phyloP scores from a whole-genome alignment of 2,329 filamentous ascomycete genomes.

The Aspergillus sp. region DNA sequence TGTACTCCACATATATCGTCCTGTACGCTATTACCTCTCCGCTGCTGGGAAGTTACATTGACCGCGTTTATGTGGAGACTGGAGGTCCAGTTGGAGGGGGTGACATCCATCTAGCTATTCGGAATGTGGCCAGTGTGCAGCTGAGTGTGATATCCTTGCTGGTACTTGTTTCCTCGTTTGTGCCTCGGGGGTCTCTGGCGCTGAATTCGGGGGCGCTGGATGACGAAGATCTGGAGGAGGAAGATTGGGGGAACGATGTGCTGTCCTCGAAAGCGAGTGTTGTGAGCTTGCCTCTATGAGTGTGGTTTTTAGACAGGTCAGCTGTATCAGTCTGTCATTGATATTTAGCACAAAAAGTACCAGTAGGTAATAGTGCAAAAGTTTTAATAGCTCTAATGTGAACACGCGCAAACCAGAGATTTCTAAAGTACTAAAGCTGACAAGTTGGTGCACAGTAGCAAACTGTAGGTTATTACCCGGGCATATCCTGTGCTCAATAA shows the following conservation, averaged over 20 bases:
- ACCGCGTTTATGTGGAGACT: slow-evolving; percentile 16
- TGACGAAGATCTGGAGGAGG: slow-evolving; percentile 13
- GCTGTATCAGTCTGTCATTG: neutral
- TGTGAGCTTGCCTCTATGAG: neutral
- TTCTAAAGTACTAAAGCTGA: no score
- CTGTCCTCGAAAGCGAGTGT: neutral
- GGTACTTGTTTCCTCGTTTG: slow-evolving; percentile 17
- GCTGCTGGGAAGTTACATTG: slow-evolving; percentile 21
- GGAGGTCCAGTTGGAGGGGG: slow-evolving; percentile 16
- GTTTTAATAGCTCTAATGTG: no score
- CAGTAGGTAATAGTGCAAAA: neutral
- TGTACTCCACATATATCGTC: slow-evolving; percentile 20
- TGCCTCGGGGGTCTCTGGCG: slow-evolving; percentile 16
- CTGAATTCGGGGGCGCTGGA: slow-evolving; percentile 16
- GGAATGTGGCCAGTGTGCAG: slow-evolving; percentile 18
- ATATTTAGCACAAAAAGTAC: neutral
- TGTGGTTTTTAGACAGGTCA: neutral
- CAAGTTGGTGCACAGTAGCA: no score
- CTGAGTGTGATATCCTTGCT: slow-evolving; percentile 14
- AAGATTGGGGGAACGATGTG: neutral
- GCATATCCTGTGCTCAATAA: no score
- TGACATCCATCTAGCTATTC: slow-evolving; percentile 18
- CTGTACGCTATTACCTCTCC: slow-evolving; percentile 20
- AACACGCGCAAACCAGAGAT: no score
- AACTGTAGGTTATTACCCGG: no score